These are phyloP conservation scores for Pyrenochaeta sp. DNA, from an alignment of 2,329 filamentous ascomycete genomes.

Conservation along the genomic window DNA sequence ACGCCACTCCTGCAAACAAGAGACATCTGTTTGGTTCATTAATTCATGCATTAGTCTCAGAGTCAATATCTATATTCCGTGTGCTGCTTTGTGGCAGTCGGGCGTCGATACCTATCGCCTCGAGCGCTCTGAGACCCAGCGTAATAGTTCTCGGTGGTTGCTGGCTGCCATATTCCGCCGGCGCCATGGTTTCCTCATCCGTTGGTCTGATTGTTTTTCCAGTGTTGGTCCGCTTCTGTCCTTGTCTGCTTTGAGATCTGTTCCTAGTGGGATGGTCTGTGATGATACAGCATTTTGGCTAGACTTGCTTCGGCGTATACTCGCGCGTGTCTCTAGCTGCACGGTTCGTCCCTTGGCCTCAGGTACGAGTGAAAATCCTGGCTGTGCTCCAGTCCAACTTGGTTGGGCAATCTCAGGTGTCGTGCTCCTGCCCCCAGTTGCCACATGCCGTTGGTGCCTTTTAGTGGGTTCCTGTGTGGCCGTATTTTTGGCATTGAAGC, in stretches of 20 bases:
- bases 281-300: slow-evolving; percentile 1
- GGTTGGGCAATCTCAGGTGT: too few species aligned
- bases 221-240: slow-evolving; percentile 13
- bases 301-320: background rate
- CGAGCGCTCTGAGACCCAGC: slow-evolving; percentile 3
- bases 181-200: slow-evolving; percentile 1
- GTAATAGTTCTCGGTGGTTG: slow-evolving; percentile 4
- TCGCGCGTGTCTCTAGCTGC: slow-evolving; percentile 1
- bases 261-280: slow-evolving; percentile 5
- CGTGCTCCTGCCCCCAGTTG: too few species aligned
- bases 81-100: background rate
- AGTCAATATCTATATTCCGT: slow-evolving; percentile 13
- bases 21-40: too few species aligned
- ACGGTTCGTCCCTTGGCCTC: slow-evolving; percentile 1
- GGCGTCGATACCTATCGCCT: slow-evolving; percentile 1
- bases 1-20: too few species aligned
- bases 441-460: too few species aligned
- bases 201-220: slow-evolving; percentile 5
- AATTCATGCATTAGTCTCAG: slow-evolving; percentile 12
- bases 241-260: slow-evolving; percentile 4
- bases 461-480: too few species aligned
- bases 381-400: too few species aligned
- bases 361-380: too few species aligned
- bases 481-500: too few species aligned
- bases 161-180: background rate